A percentile compares a stretch with the other conserved stretches of the same genome.
These are phyloP conservation scores for Neurospora discreta DNA, from an alignment of 495 filamentous ascomycete species.

Conservation along the genomic window DNA sequence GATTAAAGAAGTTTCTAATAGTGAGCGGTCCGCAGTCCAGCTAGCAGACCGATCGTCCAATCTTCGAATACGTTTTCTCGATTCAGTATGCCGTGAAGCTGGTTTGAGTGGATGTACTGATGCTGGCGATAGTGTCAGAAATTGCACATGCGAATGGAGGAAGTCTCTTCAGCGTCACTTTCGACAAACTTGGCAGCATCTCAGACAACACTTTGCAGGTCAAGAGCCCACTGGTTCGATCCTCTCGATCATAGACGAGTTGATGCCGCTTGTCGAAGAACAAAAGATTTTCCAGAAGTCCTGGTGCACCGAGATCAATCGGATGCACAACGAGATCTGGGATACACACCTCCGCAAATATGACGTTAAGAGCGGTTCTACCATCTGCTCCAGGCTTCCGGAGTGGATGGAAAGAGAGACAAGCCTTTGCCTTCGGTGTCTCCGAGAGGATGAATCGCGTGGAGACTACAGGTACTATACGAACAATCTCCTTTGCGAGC, in stretches of 20 bases:
- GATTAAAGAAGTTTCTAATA: too few relatives aligned
- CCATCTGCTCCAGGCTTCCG: neutral
- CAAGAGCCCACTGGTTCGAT: too few relatives aligned
- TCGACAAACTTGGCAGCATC: too few relatives aligned
- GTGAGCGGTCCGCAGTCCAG: neutral
- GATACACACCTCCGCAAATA: fast-evolving
- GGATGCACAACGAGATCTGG: too few relatives aligned
- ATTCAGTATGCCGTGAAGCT: neutral
- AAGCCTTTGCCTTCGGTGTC: neutral
- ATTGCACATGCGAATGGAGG: neutral
- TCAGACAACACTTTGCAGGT: too few relatives aligned
- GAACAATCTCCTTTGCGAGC: too few relatives aligned
- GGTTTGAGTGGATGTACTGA: too few relatives aligned
- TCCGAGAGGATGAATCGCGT: neutral
- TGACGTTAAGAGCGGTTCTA: too few relatives aligned
- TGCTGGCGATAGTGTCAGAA: too few relatives aligned
- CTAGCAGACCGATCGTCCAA: neutral
- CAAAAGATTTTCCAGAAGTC: neutral
- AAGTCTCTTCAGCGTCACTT: neutral
- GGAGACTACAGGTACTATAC: too few relatives aligned
- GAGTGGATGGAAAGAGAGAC: neutral
- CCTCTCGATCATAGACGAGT: too few relatives aligned
- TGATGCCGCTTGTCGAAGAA: neutral
- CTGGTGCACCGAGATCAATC: neutral
- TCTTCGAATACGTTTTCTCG: neutral